phyloP scores from a whole-genome alignment of 139 green algal genomes.

The Mesostigma viride region DNA sequence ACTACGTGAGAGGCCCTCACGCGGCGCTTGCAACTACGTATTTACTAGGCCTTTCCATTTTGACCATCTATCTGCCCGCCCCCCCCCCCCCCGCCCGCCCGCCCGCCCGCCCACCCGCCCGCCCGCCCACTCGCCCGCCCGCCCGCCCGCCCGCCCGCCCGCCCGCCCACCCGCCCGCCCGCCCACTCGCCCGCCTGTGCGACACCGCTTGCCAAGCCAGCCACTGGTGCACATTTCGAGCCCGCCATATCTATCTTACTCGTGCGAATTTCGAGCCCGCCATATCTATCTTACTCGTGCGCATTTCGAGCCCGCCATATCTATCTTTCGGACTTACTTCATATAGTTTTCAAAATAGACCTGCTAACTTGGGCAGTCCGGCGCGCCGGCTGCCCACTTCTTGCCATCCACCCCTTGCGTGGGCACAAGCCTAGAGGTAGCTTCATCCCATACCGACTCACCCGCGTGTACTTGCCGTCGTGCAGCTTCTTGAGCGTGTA shows the following conservation, averaged over 20 bases:
- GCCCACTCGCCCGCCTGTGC: no score
- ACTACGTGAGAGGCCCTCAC: no score
- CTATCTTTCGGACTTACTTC: background rate
- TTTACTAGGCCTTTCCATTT: no score
- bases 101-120: no score
- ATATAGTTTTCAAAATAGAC: background rate
- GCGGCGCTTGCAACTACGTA: no score
- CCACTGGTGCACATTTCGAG: background rate
- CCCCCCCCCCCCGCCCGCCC: no score
- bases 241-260: background rate
- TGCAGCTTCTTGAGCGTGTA: slow-evolving; percentile 46
- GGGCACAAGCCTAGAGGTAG: no score
- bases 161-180: no score
- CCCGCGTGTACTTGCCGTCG: slow-evolving; percentile 2
- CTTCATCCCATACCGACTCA: background rate
- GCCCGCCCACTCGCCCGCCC: no score
- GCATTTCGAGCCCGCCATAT: background rate
- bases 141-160: no score
- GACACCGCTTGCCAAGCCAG: no score
- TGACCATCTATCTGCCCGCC: no score
- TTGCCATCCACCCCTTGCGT: slow-evolving; percentile 7
- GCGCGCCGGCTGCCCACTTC: background rate
- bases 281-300: background rate
- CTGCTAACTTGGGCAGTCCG: background rate
- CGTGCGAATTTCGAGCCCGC: background rate